Percentiles rank a stretch among this genome's conserved stretches.
Evolutionary conservation across 2,329 filamentous ascomycete genomes (phyloP).

Genomic region (Microcyclospora tardicrescens): DNA sequence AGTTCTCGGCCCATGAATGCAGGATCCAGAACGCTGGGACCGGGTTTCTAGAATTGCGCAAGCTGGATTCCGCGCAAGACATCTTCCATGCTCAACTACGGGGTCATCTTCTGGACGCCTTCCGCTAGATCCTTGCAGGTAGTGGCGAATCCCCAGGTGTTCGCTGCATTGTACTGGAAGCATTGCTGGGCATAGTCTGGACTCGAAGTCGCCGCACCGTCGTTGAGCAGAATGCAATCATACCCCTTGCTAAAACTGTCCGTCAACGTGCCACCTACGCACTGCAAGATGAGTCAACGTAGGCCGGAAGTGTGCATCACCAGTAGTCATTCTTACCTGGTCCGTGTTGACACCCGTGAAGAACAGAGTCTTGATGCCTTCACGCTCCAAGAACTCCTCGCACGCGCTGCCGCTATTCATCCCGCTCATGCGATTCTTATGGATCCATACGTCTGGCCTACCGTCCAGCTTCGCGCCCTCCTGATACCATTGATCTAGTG

Average conservation of each 20-base stretch:
- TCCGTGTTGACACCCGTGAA: constrained; percentile 50
- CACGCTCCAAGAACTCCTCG: constrained; percentile 28
- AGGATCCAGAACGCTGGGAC: no score
- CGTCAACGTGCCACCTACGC: constrained; percentile 43
- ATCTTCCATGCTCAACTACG: no score
- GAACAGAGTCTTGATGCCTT: constrained; percentile 37
- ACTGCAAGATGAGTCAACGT: constrained; percentile 27
- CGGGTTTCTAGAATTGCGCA: no score
- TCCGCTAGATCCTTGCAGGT: constrained; percentile 18
- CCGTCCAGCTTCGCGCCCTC: constrained; percentile 13
- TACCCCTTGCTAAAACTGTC: constrained; percentile 42
- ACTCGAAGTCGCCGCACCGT: constrained; percentile 42
- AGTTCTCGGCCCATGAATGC: no score
- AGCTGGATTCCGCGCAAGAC: no score
- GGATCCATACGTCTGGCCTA: constrained; percentile 36
- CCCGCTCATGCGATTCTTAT: constrained; percentile 48
- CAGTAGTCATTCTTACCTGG: constrained; percentile 28
- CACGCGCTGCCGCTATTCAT: constrained; percentile 39
- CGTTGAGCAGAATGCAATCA: constrained; percentile 43
- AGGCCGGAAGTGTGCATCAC: constrained; percentile 38
- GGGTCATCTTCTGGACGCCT: constrained; percentile 10
- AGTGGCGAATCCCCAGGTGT: constrained; percentile 22
- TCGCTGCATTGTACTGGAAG: constrained; percentile 24
- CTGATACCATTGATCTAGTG: constrained; percentile 29
- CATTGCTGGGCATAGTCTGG: constrained; percentile 25